These are phyloP conservation scores for Arthroderma sp. DNA, from an alignment of 2,329 filamentous ascomycete genomes.

Conservation along the genomic window DNA sequence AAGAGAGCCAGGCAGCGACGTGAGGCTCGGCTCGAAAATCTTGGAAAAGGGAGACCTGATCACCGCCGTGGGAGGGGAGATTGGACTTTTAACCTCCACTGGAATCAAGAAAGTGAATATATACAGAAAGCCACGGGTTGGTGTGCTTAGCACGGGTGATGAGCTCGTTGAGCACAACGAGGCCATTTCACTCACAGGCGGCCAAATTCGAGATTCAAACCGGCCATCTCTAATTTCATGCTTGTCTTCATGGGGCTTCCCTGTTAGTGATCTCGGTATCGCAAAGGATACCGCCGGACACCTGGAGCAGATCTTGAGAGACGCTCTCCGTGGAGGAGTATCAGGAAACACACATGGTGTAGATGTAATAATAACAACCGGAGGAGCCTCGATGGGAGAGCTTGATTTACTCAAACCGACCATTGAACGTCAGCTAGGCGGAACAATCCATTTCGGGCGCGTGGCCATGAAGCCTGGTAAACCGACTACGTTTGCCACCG, in stretches of 20 bases:
- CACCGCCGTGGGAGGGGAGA: conserved; percentile 75
- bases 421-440: conserved; percentile 76
- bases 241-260: conserved; percentile 58
- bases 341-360: conserved; percentile 32
- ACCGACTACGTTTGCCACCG: conserved; percentile 88
- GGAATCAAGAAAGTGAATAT: conserved; percentile 59
- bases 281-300: conserved; percentile 45
- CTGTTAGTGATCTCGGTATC: conserved; percentile 75
- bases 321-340: conserved; percentile 47
- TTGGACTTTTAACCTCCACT: conserved; percentile 77
- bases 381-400: conserved; percentile 96
- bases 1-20: conserved; percentile 79
- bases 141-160: conserved; percentile 85
- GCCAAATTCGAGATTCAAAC: conserved; percentile 90
- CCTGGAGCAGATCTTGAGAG: conserved; percentile 64
- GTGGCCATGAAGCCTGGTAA: conserved; percentile 98
- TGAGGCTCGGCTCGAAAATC: conserved; percentile 55
- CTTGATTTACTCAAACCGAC: conserved; percentile 93
- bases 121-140: conserved; percentile 65
- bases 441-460: conserved; percentile 89
- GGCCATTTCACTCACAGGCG: conserved; percentile 50
- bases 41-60: conserved; percentile 69
- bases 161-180: conserved; percentile 67
- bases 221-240: conserved; percentile 75
- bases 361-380: conserved; percentile 80